These are phyloP conservation scores for Peronospora farinosa DNA, from an alignment of 352 stramenopile species.

Conservation along the genomic window DNA sequence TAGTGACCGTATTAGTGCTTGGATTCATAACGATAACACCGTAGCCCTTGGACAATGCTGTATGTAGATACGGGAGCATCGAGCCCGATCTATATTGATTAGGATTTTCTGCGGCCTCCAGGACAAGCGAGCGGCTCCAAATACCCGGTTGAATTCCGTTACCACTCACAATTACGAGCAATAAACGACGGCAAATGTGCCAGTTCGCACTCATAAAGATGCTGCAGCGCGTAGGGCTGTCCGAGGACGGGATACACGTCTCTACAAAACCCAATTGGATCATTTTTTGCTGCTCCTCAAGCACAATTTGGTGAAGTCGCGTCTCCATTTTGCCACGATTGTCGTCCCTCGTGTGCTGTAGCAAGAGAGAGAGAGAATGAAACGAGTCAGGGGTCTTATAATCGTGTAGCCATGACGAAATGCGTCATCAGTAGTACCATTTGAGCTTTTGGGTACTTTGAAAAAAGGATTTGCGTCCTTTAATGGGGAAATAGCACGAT, in stretches of 20 bases:
- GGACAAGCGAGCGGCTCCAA: slow-evolving; percentile 77
- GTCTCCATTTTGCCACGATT: too few relatives aligned
- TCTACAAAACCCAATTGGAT: slow-evolving; percentile 77
- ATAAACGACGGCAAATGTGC: slow-evolving; percentile 66
- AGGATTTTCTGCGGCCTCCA: slow-evolving; percentile 57
- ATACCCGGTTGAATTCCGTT: slow-evolving; percentile 84
- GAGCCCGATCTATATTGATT: slow-evolving; percentile 80
- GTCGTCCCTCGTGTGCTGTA: too few relatives aligned
- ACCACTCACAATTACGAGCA: slow-evolving; percentile 74
- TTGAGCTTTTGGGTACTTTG: too few relatives aligned
- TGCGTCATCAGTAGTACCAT: too few relatives aligned
- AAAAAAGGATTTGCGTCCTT: too few relatives aligned
- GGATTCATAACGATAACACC: slow-evolving; percentile 78
- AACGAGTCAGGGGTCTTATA: too few relatives aligned
- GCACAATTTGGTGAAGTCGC: too few relatives aligned
- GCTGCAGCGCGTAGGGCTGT: slow-evolving; percentile 58
- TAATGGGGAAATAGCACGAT: too few relatives aligned
- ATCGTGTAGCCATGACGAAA: too few relatives aligned
- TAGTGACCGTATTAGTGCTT: slow-evolving; percentile 66
- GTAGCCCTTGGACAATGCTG: slow-evolving; percentile 71
- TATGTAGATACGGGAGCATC: slow-evolving; percentile 79
- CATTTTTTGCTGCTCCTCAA: slow-evolving; percentile 50
- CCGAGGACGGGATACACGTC: slow-evolving; percentile 66
- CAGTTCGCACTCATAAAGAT: slow-evolving; percentile 83
- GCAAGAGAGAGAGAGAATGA: too few relatives aligned